A percentile compares a stretch with the other conserved stretches of the same genome.
Conservation (phyloP, 345 rosid species). For the Cardamine resedifolia region DNA sequence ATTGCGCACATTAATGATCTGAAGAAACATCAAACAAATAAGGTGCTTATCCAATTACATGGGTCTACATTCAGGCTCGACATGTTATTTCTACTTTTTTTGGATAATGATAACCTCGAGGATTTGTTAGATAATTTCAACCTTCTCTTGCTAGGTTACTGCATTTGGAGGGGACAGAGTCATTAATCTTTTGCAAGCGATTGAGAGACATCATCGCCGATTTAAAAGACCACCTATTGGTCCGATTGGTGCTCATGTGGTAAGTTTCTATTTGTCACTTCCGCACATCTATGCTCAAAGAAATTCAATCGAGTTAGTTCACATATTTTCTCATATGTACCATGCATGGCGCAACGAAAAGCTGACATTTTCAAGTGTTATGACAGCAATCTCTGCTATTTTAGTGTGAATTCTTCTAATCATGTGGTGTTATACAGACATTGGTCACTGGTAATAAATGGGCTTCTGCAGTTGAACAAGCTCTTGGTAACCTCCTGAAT, state of each 20-base stretch:
- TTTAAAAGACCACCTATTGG: constrained; percentile 83
- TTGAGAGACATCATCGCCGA: constrained; percentile 58
- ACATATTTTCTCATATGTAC: neutral
- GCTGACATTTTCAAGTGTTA: constrained; percentile 3
- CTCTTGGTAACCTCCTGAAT: constrained; percentile 83
- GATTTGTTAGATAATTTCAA: constrained; percentile 12
- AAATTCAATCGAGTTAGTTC: neutral
- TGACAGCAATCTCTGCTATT: constrained; percentile 3
- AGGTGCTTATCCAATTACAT: constrained; percentile 46
- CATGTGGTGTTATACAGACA: constrained; percentile 46
- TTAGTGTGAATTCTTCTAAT: constrained; percentile 5
- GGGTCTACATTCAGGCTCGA: neutral
- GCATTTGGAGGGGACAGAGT: constrained; percentile 92
- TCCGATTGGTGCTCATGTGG: constrained; percentile 89
- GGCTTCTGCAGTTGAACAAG: constrained; percentile 89
- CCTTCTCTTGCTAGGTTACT: constrained; percentile 56
- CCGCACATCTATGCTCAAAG: neutral
- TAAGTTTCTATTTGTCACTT: constrained; percentile 42
- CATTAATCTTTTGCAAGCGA: constrained; percentile 57
- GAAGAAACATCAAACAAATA: constrained; percentile 59
- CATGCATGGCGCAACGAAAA: constrained; percentile 7
- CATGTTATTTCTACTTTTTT: neutral
- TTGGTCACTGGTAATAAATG: constrained; percentile 67
- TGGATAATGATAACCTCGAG: neutral
- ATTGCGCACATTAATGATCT: constrained; percentile 48